phyloP scores from a whole-genome alignment of 176 grass and related monocot species.

The Triticum urartu region DNA sequence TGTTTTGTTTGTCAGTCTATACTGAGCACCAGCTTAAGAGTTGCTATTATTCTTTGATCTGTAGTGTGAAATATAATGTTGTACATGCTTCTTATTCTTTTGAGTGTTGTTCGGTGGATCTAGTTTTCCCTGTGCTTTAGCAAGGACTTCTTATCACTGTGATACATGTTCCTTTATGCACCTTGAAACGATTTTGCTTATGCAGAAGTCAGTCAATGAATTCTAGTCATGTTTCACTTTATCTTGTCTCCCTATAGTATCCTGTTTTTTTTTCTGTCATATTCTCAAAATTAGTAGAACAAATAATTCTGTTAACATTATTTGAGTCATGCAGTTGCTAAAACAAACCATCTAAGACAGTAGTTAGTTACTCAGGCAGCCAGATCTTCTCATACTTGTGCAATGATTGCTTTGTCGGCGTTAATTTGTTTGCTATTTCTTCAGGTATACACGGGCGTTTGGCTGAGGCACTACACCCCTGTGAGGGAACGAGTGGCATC shows the following conservation, averaged over 20 bases:
- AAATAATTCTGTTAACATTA: not conserved
- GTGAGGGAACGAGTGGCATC: constrained; percentile 52
- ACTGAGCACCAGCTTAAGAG: not conserved
- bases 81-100: not conserved
- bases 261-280: not conserved
- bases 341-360: not conserved
- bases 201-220: too few relatives aligned
- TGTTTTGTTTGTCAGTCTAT: not conserved
- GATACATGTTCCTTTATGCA: not conserved
- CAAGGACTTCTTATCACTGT: not conserved
- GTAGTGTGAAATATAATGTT: not conserved
- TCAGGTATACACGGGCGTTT: constrained; percentile 78
- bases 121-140: not conserved
- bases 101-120: not conserved
- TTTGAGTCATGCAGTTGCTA: not conserved
- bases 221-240: too few relatives aligned
- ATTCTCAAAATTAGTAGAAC: not conserved
- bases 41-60: not conserved
- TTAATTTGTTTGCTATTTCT: not conserved
- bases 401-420: not conserved
- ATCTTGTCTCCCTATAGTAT: not conserved
- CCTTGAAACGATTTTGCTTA: too few relatives aligned
- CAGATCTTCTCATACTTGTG: not conserved
- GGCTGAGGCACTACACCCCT: constrained; percentile 76
- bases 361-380: not conserved